Percentiles rank a stretch among this genome's conserved stretches.
These are phyloP conservation scores for Alternaria infectoria DNA, from an alignment of 2,329 filamentous ascomycete genomes.

Conservation along the genomic window DNA sequence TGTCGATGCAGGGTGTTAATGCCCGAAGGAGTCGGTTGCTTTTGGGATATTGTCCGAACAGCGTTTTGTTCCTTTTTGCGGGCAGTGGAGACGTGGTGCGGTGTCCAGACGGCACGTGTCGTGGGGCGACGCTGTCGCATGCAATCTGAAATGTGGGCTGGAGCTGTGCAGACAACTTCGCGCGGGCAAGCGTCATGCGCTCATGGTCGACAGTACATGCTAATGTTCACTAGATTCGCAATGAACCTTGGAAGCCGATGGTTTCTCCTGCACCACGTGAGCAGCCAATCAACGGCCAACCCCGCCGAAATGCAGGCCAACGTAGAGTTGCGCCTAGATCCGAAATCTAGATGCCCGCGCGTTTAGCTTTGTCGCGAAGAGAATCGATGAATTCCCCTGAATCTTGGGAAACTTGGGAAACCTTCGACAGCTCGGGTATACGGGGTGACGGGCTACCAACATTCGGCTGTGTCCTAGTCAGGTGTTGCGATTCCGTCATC, in stretches of 20 bases:
- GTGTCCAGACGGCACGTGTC: neutral
- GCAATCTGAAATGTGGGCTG: neutral
- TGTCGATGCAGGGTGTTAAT: slow-evolving; percentile 10
- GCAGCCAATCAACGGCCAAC: neutral
- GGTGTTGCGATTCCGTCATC: slow-evolving; percentile 3
- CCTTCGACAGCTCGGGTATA: neutral
- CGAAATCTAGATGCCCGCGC: neutral
- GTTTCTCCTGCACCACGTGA: neutral
- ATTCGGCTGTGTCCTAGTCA: neutral
- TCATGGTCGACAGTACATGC: neutral
- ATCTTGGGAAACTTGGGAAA: neutral
- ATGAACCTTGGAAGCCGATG: neutral
- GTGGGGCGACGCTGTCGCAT: neutral
- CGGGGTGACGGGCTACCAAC: neutral
- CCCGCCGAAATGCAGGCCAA: neutral
- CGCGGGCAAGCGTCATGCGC: neutral
- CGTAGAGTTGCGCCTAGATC: neutral
- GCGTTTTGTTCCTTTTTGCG: neutral
- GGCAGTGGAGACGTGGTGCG: neutral
- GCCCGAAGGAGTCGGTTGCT: neutral
- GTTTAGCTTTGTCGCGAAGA: neutral
- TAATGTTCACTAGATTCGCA: neutral
- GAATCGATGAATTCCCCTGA: neutral
- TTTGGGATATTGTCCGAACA: slow-evolving; percentile 1
- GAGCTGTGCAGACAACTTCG: neutral